A percentile compares a stretch with the other conserved stretches of the same genome.
Conservation (phyloP, 2,329 filamentous ascomycete genomes). For the Penicillium oxalicum region DNA sequence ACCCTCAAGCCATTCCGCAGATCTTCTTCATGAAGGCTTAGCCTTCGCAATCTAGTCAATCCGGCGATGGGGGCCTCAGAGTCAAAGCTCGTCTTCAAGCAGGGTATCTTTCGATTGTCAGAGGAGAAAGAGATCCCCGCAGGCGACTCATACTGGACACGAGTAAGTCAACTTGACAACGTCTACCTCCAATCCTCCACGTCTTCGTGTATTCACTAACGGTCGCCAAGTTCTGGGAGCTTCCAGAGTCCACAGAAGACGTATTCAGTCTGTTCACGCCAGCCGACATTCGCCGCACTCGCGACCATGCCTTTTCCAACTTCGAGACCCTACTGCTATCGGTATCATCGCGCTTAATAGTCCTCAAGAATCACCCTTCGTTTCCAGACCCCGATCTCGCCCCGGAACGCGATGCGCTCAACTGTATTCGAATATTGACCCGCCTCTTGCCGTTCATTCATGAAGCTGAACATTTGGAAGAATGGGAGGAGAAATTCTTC, state of each 20-base stretch:
- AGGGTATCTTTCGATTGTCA: constrained; percentile 94
- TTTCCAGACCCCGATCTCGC: constrained; percentile 84
- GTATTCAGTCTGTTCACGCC: constrained; percentile 94
- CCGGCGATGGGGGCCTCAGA: constrained; percentile 87
- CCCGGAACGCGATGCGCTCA: constrained; percentile 78
- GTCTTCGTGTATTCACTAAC: constrained; percentile 17
- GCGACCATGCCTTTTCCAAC: constrained; percentile 79
- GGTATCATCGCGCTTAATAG: constrained; percentile 73
- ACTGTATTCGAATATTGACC: constrained; percentile 88
- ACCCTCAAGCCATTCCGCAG: neutral
- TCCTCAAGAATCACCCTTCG: constrained; percentile 79
- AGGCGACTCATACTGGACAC: constrained; percentile 88
- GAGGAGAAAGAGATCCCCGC: constrained; percentile 81
- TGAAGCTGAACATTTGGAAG: constrained; percentile 72
- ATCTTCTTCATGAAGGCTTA: constrained; percentile 23
- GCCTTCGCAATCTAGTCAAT: constrained; percentile 23
- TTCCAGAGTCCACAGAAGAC: constrained; percentile 91
- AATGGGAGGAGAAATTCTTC: constrained; percentile 92
- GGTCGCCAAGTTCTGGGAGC: constrained; percentile 76
- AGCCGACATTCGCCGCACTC: constrained; percentile 77
- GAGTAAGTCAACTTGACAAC: constrained; percentile 51
- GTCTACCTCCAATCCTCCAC: too few species aligned
- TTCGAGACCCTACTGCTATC: constrained; percentile 82
- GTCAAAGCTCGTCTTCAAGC: constrained; percentile 97
- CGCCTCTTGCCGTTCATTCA: constrained; percentile 86